These are phyloP conservation scores for Trichophyton equinum DNA, from an alignment of 2,329 filamentous ascomycete species.

Conservation along the genomic window DNA sequence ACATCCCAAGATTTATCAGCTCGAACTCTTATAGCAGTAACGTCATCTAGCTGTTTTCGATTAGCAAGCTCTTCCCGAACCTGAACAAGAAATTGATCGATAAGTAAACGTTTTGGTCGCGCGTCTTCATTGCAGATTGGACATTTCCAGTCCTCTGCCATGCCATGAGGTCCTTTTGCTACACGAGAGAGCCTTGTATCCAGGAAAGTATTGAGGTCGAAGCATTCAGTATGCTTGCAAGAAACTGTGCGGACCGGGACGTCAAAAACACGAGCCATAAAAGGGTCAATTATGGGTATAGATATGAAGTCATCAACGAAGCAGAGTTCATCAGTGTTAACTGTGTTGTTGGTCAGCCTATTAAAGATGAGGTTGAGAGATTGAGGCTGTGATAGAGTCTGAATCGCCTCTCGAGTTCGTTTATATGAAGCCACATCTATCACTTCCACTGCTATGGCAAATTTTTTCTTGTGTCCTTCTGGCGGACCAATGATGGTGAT, in stretches of 20 bases:
- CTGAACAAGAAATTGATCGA: slow-evolving; percentile 60
- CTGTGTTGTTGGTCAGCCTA: slow-evolving; percentile 23
- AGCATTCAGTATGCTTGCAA: slow-evolving; percentile 76
- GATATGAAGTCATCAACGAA: slow-evolving; percentile 47
- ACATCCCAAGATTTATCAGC: slow-evolving; percentile 54
- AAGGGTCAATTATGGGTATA: slow-evolving; percentile 56
- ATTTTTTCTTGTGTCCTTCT: slow-evolving; percentile 19
- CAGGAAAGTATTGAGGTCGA: slow-evolving; percentile 77
- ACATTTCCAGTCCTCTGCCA: slow-evolving; percentile 59
- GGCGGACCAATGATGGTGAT: slow-evolving; percentile 37
- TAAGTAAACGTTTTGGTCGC: slow-evolving; percentile 54
- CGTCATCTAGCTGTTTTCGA: slow-evolving; percentile 37
- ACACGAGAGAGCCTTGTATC: slow-evolving; percentile 44
- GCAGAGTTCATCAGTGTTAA: slow-evolving; percentile 51
- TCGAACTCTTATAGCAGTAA: slow-evolving; percentile 50
- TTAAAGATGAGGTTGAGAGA: slow-evolving; percentile 48
- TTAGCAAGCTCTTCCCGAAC: slow-evolving; percentile 46
- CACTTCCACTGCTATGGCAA: slow-evolving; percentile 55
- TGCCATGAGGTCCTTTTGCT: slow-evolving; percentile 20
- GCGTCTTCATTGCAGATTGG: slow-evolving; percentile 71
- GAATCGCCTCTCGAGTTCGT: slow-evolving; percentile 27
- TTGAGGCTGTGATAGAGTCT: slow-evolving; percentile 33
- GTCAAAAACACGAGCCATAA: slow-evolving; percentile 51
- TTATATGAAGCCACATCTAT: slow-evolving; percentile 43
- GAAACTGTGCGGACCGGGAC: slow-evolving; percentile 56